phyloP scores from a whole-genome alignment of 768 basidiomycete genomes.

The Astraeus odoratus region DNA sequence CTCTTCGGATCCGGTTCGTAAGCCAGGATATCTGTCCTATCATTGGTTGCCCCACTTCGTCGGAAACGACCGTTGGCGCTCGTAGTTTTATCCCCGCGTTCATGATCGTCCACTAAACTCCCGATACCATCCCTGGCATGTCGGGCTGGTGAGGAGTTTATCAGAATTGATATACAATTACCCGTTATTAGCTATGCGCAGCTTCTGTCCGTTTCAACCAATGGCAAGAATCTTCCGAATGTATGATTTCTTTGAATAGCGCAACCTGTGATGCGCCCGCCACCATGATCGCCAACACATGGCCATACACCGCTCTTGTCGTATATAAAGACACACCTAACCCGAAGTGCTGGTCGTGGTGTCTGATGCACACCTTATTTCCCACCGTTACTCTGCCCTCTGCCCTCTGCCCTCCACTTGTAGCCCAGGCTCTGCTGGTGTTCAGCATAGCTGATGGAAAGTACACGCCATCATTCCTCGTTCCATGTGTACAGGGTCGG shows the following conservation, averaged over 20 bases:
- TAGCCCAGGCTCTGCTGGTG: not conserved
- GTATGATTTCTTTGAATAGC: not conserved
- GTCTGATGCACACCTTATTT: not conserved
- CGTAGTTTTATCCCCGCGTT: not conserved
- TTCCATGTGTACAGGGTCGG: constrained; percentile 22
- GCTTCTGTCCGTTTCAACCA: not conserved
- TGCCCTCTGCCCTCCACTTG: not conserved
- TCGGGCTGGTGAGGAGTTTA: too few species aligned
- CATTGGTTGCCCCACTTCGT: too few species aligned
- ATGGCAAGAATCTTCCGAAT: not conserved
- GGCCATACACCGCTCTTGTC: constrained; percentile 1
- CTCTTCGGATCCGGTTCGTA: too few species aligned
- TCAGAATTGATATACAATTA: not conserved
- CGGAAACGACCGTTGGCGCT: not conserved
- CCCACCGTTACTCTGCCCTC: not conserved
- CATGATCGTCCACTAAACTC: not conserved
- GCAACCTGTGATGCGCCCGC: not conserved
- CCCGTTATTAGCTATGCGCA: not conserved
- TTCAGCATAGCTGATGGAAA: constrained; percentile 1
- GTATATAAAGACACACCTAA: constrained; percentile 3
- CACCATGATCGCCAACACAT: not conserved
- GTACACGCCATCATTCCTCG: constrained; percentile 8
- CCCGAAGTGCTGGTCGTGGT: not conserved
- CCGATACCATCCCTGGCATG: too few species aligned
- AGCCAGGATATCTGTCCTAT: too few species aligned